These are phyloP conservation scores for Solanum chmielewskii DNA, from an alignment of 257 asterid genomes.

Conservation along the genomic window DNA sequence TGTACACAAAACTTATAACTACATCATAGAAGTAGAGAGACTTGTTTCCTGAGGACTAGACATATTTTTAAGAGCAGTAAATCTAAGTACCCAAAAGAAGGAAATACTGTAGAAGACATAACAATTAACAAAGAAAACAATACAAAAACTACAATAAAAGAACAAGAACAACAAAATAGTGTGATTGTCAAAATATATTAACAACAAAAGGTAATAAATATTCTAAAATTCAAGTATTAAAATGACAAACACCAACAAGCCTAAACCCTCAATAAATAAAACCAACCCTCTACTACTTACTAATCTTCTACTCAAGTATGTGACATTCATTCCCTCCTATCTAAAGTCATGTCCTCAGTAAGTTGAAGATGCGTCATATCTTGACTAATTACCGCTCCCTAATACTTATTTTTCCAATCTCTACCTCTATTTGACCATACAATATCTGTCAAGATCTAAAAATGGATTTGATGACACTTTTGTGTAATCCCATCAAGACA, in stretches of 20 bases:
- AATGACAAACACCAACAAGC: background rate
- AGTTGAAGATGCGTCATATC: background rate
- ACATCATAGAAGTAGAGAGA: background rate
- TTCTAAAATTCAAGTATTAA: background rate
- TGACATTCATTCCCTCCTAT: background rate
- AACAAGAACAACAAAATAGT: background rate
- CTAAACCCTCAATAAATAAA: background rate
- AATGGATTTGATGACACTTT: no score
- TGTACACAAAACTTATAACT: background rate
- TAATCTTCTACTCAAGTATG: background rate
- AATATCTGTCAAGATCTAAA: no score
- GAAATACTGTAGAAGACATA: background rate
- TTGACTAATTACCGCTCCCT: no score
- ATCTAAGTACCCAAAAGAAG: background rate
- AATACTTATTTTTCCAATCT: no score
- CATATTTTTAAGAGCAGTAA: background rate
- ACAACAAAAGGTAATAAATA: background rate
- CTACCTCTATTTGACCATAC: no score
- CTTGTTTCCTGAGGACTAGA: background rate
- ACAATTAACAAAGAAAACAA: background rate
- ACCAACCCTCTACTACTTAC: background rate
- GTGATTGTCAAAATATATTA: background rate
- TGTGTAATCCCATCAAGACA: no score
- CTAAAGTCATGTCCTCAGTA: no score
- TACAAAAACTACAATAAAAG: background rate